Percentiles rank a stretch among this genome's conserved stretches.
phyloP scores from a whole-genome alignment of 2,329 filamentous ascomycete genomes.

The Xylariales sp. region DNA sequence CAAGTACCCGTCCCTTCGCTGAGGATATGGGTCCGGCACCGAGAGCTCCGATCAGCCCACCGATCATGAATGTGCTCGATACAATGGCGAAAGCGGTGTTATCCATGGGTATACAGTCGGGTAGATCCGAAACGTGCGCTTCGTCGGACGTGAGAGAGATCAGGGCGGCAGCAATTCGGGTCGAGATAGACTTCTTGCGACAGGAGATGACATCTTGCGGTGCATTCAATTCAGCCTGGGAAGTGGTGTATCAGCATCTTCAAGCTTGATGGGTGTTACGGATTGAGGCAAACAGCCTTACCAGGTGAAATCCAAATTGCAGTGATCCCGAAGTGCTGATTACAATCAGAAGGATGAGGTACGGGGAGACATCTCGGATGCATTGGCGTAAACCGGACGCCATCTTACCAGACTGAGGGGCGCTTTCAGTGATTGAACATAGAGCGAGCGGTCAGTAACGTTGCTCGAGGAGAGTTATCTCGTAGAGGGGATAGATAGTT shows the following conservation, averaged over 20 bases:
- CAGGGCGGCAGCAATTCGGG: slow-evolving; percentile 23
- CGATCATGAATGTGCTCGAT: slow-evolving; percentile 86
- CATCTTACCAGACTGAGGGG: no score
- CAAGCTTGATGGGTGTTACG: no score
- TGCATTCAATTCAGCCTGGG: slow-evolving; percentile 89
- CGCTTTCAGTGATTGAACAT: no score
- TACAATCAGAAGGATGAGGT: slow-evolving; percentile 71
- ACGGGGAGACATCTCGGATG: slow-evolving; percentile 58
- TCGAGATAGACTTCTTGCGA: slow-evolving; percentile 52
- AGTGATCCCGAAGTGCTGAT: slow-evolving; percentile 81
- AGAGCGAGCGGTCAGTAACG: no score
- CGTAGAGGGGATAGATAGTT: no score
- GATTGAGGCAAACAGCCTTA: no score
- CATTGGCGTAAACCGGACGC: slow-evolving; percentile 25
- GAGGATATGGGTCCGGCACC: slow-evolving; percentile 75
- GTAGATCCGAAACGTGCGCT: slow-evolving; percentile 33
- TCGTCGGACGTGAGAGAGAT: slow-evolving; percentile 22
- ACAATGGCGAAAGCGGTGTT: slow-evolving; percentile 77
- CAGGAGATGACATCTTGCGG: slow-evolving; percentile 93
- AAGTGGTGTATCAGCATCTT: no score
- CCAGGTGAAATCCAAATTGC: slow-evolving; percentile 92
- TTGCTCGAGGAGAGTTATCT: no score
- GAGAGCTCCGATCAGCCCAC: slow-evolving; percentile 80
- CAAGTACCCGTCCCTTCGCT: slow-evolving; percentile 65
- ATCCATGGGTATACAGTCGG: slow-evolving; percentile 86